These are phyloP conservation scores for Galeopsis tetrahit DNA, from an alignment of 257 asterid species.

Conservation along the genomic window DNA sequence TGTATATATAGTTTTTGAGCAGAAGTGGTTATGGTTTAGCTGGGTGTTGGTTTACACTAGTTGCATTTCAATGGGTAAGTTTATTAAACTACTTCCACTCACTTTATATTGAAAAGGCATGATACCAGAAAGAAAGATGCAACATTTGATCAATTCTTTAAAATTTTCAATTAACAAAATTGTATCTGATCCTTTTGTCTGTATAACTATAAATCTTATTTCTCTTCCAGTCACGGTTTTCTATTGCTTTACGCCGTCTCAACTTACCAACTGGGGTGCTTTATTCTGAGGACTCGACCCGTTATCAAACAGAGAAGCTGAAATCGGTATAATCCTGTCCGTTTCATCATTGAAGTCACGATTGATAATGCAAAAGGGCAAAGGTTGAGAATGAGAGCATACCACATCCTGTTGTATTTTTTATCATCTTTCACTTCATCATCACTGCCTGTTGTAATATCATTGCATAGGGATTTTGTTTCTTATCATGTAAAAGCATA, in stretches of 20 bases:
- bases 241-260: constrained; percentile 72
- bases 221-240: constrained; percentile 70
- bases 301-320: constrained; percentile 47
- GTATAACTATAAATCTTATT: constrained; percentile 11
- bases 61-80: constrained; percentile 93
- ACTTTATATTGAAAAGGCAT: neutral
- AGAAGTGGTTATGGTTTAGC: constrained; percentile 73
- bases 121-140: neutral
- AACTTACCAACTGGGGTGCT: constrained; percentile 62
- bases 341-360: neutral
- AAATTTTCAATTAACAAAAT: too few species aligned
- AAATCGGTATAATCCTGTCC: constrained; percentile 46
- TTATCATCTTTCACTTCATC: constrained; percentile 1
- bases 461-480: constrained; percentile 4
- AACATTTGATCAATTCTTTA: neutral
- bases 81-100: constrained; percentile 1
- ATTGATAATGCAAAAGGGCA: neutral
- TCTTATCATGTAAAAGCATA: constrained; percentile 6
- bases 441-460: constrained; percentile 12
- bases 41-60: constrained; percentile 89
- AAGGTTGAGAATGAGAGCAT: constrained; percentile 4
- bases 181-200: neutral
- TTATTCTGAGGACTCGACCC: constrained; percentile 49
- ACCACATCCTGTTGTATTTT: constrained; percentile 12
- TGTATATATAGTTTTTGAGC: constrained; percentile 59